phyloP scores from a whole-genome alignment of 2,329 filamentous ascomycete species.

The Paraphoma chrysanthemicola region DNA sequence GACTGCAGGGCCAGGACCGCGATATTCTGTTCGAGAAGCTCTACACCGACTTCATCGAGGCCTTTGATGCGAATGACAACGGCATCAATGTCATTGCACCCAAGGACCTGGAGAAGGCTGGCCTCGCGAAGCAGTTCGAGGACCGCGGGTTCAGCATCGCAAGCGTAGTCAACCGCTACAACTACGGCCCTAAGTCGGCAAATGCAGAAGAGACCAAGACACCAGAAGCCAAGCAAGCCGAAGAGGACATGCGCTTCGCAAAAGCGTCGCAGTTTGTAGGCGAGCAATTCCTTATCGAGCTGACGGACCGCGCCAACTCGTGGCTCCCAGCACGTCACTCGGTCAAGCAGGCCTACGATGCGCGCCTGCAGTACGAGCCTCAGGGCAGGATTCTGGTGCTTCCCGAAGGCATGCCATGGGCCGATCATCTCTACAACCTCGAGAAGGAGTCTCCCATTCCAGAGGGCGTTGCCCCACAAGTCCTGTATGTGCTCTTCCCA shows the following conservation, averaged over 20 bases:
- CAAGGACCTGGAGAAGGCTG: constrained; percentile 70
- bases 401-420: constrained; percentile 83
- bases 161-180: constrained; percentile 84
- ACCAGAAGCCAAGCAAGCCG: constrained; percentile 62
- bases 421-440: constrained; percentile 90
- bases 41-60: constrained; percentile 93
- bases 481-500: constrained; percentile 89
- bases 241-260: constrained; percentile 82
- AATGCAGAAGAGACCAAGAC: constrained; percentile 35
- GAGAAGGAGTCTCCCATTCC: constrained; percentile 65
- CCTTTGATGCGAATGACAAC: constrained; percentile 97
- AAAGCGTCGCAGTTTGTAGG: constrained; percentile 83
- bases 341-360: constrained; percentile 77
- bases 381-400: constrained; percentile 84
- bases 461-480: constrained; percentile 58
- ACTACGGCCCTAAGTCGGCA: constrained; percentile 67
- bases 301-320: constrained; percentile 74
- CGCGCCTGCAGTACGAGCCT: constrained; percentile 71
- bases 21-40: constrained; percentile 83
- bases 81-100: constrained; percentile 85
- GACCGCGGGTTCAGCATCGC: constrained; percentile 84
- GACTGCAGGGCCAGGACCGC: constrained; percentile 70
- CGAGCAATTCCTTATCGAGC: constrained; percentile 81
- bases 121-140: constrained; percentile 81
- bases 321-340: constrained; percentile 89